Percentiles rank a stretch among this genome's conserved stretches.
Evolutionary conservation across 306 rosid genomes (phyloP).

Genomic region (Albizia julibrissin): DNA sequence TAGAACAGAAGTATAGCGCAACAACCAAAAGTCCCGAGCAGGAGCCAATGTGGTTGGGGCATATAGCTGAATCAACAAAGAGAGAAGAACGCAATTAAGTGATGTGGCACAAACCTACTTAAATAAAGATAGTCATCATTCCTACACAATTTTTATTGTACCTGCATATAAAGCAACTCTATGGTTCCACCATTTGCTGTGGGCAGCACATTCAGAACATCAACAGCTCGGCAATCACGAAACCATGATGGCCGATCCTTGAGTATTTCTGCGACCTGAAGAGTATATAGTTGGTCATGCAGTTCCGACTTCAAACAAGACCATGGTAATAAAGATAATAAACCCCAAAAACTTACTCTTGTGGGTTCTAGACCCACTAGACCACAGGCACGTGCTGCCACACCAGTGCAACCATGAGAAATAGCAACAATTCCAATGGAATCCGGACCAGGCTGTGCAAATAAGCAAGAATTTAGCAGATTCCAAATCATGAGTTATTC

Average conservation of each 20-base stretch:
- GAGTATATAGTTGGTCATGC: not conserved
- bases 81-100: not conserved
- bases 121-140: not conserved
- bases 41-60: conserved; percentile 95
- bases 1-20: conserved; percentile 75
- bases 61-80: conserved; percentile 53
- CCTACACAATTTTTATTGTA: conserved; percentile 10
- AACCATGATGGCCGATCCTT: conserved; percentile 88
- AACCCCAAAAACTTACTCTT: conserved; percentile 66
- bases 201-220: conserved; percentile 70
- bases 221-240: conserved; percentile 83
- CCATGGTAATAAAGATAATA: too few species aligned
- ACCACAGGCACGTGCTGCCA: conserved; percentile 99
- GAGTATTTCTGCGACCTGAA: conserved; percentile 77
- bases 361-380: conserved; percentile 99
- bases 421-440: conserved; percentile 99
- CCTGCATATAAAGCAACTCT: conserved; percentile 92
- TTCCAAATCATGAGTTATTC: not conserved
- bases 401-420: conserved; percentile 99
- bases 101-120: not conserved
- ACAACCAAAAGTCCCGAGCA: conserved; percentile 87
- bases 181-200: conserved; percentile 81
- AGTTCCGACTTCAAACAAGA: not conserved
- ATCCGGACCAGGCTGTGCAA: conserved; percentile 99
- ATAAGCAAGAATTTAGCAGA: not conserved